Base-by-base conservation (phyloP, 2,329 filamentous ascomycete genomes). In the Penicillium sp. region DNA sequence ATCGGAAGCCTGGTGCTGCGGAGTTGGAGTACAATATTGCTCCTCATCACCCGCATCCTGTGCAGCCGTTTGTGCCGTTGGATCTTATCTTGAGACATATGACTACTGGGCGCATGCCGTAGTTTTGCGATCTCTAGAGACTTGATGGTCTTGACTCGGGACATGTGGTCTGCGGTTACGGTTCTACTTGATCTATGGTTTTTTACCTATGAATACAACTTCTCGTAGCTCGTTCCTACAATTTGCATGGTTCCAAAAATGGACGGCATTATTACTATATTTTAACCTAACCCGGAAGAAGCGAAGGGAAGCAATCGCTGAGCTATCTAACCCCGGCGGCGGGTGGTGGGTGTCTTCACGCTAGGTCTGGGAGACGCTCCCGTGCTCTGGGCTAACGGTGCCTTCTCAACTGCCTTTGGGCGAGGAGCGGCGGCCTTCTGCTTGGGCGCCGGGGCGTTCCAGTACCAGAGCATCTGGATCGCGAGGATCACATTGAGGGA, bases 391-490 rank as follows among this genome's bases (percentile, higher is more conserved):
- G 65, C 76, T 57, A 60, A 68, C 13, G 72, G 65, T 0, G 68
- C 64, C 55, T 70, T 68, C 47, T 72, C 68, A 13, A 63, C 62
- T 15, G 57, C 34, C 60, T 68, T 65, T 61, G 63, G 10, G 63
- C 73, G 59, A 23, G 60, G 56, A 19, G 60, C 60, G 13, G 59
- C 59, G 15, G 59, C 59, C 57, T 70, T 81, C 78, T 72, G 68
- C 54, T 71, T 71, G 44, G 76, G 72, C 29, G 72, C 66, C 3
- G 81, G 74, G 50, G 74, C 79, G 70, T 97, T 96, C 94, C 94
- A 99, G 81, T 97, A 97, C 78, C 92, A 96, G 29, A 96, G 72
- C 89, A 99, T 94, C 80, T 99, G 94, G 39, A 83, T 77, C 15
- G 92, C 92, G 57, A 99, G 82, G 55, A 99, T 83, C 57, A 87